Evolutionary conservation across 148 eudicot species (phyloP).

Genomic region (Rheum nobile): DNA sequence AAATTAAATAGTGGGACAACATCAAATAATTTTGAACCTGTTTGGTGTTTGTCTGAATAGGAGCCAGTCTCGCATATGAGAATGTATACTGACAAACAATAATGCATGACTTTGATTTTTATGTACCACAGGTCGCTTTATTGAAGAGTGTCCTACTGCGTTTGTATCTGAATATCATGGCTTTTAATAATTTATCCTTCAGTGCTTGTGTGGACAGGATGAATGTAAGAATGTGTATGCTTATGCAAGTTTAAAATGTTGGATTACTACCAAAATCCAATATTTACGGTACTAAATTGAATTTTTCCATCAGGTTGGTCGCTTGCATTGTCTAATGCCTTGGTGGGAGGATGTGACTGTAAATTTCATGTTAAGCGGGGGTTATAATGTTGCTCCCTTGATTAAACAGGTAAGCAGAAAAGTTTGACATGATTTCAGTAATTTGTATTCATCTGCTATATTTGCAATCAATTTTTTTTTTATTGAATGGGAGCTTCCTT

Average conservation of each 20-base stretch:
- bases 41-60: background rate
- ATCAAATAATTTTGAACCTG: background rate
- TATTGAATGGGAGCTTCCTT: background rate
- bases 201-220: conserved; percentile 58
- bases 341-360: conserved; percentile 97
- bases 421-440: background rate
- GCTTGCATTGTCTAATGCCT: conserved; percentile 77
- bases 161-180: conserved; percentile 49
- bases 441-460: background rate
- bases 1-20: background rate
- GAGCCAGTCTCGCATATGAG: background rate
- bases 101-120: conserved; percentile 13
- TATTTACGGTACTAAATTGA: background rate
- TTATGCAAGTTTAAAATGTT: background rate
- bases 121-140: conserved; percentile 41
- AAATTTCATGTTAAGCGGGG: conserved; percentile 80
- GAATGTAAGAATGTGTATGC: conserved; percentile 34
- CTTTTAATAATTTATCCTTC: conserved; percentile 55
- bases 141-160: conserved; percentile 75
- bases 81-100: background rate
- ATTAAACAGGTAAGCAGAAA: conserved; percentile 29
- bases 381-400: conserved; percentile 53
- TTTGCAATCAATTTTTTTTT: background rate
- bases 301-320: conserved; percentile 47
- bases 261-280: background rate